Evolutionary conservation across 805 yeast species (phyloP).

Genomic region (Ogataea paraovalis): DNA sequence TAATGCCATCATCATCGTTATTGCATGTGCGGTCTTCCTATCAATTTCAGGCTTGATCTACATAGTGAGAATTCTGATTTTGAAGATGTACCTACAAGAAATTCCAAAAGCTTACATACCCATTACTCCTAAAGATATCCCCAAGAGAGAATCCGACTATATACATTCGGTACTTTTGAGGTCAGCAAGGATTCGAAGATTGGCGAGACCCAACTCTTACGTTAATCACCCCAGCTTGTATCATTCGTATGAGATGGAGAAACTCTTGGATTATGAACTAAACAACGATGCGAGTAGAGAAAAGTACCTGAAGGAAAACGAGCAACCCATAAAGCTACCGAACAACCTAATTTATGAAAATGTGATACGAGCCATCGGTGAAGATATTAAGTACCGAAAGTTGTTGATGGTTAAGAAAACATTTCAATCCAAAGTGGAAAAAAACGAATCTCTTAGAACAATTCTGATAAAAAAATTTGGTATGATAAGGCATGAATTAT

Average conservation of each 20-base stretch:
- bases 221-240: constrained; percentile 51
- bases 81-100: constrained; percentile 58
- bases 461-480: constrained; percentile 29
- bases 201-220: constrained; percentile 39
- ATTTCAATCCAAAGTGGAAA: constrained; percentile 17
- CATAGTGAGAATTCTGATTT: constrained; percentile 54
- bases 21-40: constrained; percentile 61
- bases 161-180: constrained; percentile 39
- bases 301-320: neutral
- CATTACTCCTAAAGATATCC: constrained; percentile 54
- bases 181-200: constrained; percentile 37
- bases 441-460: constrained; percentile 20
- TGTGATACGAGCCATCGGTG: constrained; percentile 55
- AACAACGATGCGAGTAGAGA: neutral
- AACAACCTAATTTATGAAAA: constrained; percentile 43
- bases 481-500: constrained; percentile 5
- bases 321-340: constrained; percentile 15
- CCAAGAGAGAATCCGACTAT: constrained; percentile 38
- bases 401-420: constrained; percentile 17
- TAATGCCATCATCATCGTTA: constrained; percentile 76
- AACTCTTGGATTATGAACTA: constrained; percentile 2
- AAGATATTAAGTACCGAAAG: constrained; percentile 47
- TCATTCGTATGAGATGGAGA: constrained; percentile 12
- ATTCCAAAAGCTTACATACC: constrained; percentile 81
- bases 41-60: constrained; percentile 47